phyloP scores from a whole-genome alignment of 2,329 filamentous ascomycete species.

The Penicillium sp. region DNA sequence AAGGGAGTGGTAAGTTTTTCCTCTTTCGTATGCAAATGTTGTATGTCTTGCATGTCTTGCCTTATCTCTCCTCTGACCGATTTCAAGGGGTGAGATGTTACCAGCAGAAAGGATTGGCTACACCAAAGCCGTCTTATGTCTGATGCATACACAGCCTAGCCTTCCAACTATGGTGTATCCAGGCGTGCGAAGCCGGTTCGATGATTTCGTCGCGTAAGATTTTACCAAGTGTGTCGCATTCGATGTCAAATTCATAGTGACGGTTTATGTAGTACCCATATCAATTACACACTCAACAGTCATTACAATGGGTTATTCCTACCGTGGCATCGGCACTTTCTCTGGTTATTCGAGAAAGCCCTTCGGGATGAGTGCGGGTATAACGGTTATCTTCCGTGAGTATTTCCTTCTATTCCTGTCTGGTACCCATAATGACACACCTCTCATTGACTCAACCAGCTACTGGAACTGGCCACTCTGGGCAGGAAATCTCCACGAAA shows the following conservation, averaged over 20 bases:
- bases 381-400: conserved; percentile 34
- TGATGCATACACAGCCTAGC: conserved; percentile 26
- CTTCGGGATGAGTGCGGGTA: conserved; percentile 46
- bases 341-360: conserved; percentile 38
- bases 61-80: background rate
- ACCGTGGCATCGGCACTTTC: conserved; percentile 44
- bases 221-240: too few relatives aligned
- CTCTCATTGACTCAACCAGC: conserved; percentile 17
- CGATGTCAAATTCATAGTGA: background rate
- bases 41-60: background rate
- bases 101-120: conserved; percentile 30
- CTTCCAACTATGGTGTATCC: conserved; percentile 32
- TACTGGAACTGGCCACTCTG: conserved; percentile 57
- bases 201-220: conserved; percentile 41
- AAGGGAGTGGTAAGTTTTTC: conserved; percentile 26
- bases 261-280: conserved; percentile 25
- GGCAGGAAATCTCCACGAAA: conserved; percentile 45
- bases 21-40: too few relatives aligned
- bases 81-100: conserved; percentile 30
- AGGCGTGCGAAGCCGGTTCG: conserved; percentile 34
- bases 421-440: background rate
- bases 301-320: conserved; percentile 35
- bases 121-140: conserved; percentile 34
- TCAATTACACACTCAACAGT: conserved; percentile 36
- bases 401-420: background rate